Conservation (phyloP, 1,284 basidiomycete genomes). For the Ceratobasidium sp. region DNA sequence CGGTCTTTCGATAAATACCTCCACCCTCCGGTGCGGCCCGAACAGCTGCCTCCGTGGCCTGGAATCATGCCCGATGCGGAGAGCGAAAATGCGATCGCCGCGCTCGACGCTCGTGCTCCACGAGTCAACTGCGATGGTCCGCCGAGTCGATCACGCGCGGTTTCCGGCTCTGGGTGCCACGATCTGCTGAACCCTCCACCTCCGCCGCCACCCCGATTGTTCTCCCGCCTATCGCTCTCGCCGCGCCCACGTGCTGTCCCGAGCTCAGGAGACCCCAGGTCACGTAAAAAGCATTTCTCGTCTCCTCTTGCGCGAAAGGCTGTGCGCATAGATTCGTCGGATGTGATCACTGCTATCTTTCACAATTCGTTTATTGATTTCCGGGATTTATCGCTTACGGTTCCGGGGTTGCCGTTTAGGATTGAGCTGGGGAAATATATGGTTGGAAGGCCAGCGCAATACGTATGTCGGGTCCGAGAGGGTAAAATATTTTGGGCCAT, state of each 20-base stretch:
- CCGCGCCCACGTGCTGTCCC: background rate
- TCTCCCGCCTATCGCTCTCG: constrained; percentile 19
- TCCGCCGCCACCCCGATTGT: background rate
- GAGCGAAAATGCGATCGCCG: constrained; percentile 33
- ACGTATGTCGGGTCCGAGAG: constrained; percentile 36
- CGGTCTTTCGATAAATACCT: constrained; percentile 26
- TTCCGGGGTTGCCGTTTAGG: constrained; percentile 36
- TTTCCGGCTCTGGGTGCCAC: background rate
- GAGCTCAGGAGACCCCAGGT: background rate
- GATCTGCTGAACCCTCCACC: background rate
- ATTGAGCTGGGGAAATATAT: constrained; percentile 39
- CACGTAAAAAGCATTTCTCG: constrained; percentile 32
- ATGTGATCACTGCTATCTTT: constrained; percentile 38
- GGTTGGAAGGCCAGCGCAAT: constrained; percentile 41
- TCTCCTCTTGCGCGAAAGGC: constrained; percentile 1
- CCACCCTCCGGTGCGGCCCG: background rate
- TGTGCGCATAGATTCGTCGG: constrained; percentile 26
- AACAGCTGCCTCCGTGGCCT: constrained; percentile 25
- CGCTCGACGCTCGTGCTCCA: background rate
- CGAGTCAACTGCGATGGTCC: background rate
- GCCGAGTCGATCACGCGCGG: background rate
- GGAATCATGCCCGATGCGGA: constrained; percentile 42
- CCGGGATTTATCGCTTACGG: constrained; percentile 25
- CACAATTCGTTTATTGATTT: constrained; percentile 46
- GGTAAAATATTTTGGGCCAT: constrained; percentile 40